Conservation (phyloP, 2,329 filamentous ascomycete species). For the Hypomyces rosellus region DNA sequence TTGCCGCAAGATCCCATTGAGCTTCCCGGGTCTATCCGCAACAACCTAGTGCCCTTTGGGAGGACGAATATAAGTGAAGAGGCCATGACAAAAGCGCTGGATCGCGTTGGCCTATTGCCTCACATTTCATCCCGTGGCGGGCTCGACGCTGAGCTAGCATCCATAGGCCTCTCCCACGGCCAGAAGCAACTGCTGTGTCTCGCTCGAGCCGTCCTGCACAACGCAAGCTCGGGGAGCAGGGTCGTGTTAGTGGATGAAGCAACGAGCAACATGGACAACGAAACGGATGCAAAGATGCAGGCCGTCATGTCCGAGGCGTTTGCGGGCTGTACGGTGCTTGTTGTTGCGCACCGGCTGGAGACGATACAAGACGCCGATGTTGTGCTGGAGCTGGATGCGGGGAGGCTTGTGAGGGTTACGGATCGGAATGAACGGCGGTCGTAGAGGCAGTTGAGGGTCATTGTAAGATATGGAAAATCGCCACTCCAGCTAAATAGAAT, state of each 20-base stretch:
- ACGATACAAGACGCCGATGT: slow-evolving; percentile 8
- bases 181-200: slow-evolving; percentile 11
- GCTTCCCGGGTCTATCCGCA: slow-evolving; percentile 13
- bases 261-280: slow-evolving; percentile 7
- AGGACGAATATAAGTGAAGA: slow-evolving; percentile 3
- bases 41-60: slow-evolving; percentile 1
- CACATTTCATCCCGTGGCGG: slow-evolving; percentile 8
- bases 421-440: too few relatives aligned
- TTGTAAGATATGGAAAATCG: too few relatives aligned
- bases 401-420: slow-evolving; percentile 1
- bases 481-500: too few relatives aligned
- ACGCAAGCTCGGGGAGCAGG: too few relatives aligned
- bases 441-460: too few relatives aligned
- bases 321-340: slow-evolving; percentile 2
- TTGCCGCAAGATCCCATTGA: slow-evolving; percentile 24
- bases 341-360: slow-evolving; percentile 8
- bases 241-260: slow-evolving; percentile 11
- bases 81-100: slow-evolving; percentile 8
- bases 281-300: slow-evolving; percentile 7
- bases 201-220: slow-evolving; percentile 4
- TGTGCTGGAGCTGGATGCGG: slow-evolving; percentile 7
- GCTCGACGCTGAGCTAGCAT: slow-evolving; percentile 9
- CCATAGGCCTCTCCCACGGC: slow-evolving; percentile 6
- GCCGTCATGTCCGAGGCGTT: slow-evolving; percentile 5
- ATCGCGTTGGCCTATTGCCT: slow-evolving; percentile 10